Evolutionary conservation across 345 rosid genomes (phyloP).

Genomic region (Salix suchowensis): DNA sequence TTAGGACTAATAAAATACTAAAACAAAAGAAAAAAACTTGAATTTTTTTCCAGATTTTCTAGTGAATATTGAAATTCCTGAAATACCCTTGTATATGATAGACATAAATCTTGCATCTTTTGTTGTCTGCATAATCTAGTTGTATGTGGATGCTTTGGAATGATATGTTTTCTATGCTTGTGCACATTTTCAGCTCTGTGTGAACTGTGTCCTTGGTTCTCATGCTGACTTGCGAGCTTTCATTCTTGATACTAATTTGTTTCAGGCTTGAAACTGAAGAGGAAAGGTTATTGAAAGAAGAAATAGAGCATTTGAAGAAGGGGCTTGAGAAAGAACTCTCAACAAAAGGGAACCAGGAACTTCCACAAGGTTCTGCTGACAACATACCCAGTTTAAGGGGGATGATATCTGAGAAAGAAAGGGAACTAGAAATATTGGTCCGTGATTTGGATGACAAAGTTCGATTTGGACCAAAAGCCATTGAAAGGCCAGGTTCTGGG

Average conservation of each 20-base stretch:
- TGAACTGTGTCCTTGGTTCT: neutral
- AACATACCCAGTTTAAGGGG: conserved; percentile 34
- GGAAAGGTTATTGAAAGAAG: conserved; percentile 66
- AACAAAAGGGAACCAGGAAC: conserved; percentile 28
- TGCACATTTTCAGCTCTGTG: neutral
- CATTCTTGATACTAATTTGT: conserved; percentile 4
- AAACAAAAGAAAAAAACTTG: no score
- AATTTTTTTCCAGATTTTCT: no score
- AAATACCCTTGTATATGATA: no score
- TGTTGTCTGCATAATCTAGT: neutral
- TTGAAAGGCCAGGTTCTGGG: conserved; percentile 77
- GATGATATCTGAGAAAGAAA: conserved; percentile 54
- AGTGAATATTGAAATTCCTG: no score
- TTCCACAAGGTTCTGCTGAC: conserved; percentile 33
- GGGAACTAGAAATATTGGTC: conserved; percentile 52
- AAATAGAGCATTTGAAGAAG: conserved; percentile 52
- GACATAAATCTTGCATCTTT: neutral
- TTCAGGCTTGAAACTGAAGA: conserved; percentile 85
- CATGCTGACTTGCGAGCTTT: neutral
- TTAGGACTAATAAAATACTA: no score
- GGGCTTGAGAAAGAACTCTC: conserved; percentile 41
- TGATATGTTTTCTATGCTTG: neutral
- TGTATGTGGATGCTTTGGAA: neutral
- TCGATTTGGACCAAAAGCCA: conserved; percentile 68
- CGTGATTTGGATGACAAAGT: conserved; percentile 74